phyloP scores from a whole-genome alignment of 306 rosid genomes.

The Cucumis hystrix region DNA sequence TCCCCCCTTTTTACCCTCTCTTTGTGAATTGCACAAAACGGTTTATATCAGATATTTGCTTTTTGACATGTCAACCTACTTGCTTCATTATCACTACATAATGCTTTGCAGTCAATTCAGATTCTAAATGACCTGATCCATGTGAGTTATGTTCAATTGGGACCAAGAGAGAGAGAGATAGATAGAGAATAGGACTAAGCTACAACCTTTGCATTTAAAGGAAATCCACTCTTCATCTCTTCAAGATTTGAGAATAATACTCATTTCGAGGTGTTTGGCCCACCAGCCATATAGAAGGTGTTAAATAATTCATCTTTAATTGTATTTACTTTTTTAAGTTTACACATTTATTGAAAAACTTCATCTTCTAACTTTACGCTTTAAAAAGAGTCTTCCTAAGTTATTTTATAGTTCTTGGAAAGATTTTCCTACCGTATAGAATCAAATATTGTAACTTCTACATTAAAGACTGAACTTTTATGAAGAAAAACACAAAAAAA shows the following conservation, averaged over 20 bases:
- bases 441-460: neutral
- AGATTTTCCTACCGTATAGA: neutral
- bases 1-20: neutral
- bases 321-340: too few species aligned
- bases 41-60: neutral
- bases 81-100: neutral
- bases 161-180: neutral
- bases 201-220: neutral
- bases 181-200: neutral
- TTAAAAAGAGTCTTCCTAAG: too few species aligned
- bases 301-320: too few species aligned
- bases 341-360: too few species aligned
- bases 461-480: too few species aligned
- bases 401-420: too few species aligned
- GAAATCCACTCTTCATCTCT: neutral
- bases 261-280: neutral
- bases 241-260: neutral
- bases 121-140: neutral
- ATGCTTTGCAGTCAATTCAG: neutral
- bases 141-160: conserved; percentile 1
- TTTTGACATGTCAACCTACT: conserved; percentile 1
- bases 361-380: too few species aligned
- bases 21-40: neutral
- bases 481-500: too few species aligned
- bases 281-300: too few species aligned